Evolutionary conservation across 225 moss, liverwort and hornwort genomes (phyloP).

Genomic region (Bryoerythrophyllum caledonicum): DNA sequence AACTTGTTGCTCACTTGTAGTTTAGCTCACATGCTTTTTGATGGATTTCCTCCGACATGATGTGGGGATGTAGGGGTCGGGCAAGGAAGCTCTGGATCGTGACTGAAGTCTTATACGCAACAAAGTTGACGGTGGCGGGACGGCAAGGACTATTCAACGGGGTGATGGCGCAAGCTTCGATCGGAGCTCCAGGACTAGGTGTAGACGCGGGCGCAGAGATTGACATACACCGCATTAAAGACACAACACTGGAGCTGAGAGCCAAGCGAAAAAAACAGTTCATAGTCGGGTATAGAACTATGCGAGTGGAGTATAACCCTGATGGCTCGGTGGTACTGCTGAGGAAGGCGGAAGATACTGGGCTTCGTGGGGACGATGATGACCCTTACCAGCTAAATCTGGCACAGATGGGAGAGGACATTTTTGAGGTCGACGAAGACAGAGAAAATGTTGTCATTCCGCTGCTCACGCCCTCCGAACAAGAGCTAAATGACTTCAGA

Average conservation of each 20-base stretch:
- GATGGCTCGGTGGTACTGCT: neutral
- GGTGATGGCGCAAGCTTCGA: neutral
- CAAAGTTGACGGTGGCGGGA: conserved; percentile 12
- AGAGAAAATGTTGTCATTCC: neutral
- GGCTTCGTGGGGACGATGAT: conserved; percentile 22
- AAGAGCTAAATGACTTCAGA: conserved; percentile 7
- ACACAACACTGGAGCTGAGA: conserved; percentile 2
- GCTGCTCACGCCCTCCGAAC: neutral
- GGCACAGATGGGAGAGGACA: conserved; percentile 20
- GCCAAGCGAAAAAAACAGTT: conserved; percentile 22
- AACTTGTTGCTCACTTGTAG: no score
- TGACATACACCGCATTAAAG: neutral
- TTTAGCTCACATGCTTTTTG: no score
- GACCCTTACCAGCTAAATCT: neutral
- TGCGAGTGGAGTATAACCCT: conserved; percentile 29
- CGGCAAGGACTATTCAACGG: neutral
- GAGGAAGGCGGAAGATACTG: neutral
- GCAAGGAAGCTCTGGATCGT: conserved; percentile 28
- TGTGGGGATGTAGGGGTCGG: neutral
- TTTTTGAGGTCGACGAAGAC: conserved; percentile 22
- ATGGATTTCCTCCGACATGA: no score
- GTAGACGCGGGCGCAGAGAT: conserved; percentile 11
- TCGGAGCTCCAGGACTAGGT: neutral
- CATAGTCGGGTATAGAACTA: conserved; percentile 23
- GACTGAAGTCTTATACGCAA: conserved; percentile 31